Evolutionary conservation across 805 yeast genomes (phyloP), one percentile per base, ranked within the genome.

Genomic region (Candida tibetensis): DNA sequence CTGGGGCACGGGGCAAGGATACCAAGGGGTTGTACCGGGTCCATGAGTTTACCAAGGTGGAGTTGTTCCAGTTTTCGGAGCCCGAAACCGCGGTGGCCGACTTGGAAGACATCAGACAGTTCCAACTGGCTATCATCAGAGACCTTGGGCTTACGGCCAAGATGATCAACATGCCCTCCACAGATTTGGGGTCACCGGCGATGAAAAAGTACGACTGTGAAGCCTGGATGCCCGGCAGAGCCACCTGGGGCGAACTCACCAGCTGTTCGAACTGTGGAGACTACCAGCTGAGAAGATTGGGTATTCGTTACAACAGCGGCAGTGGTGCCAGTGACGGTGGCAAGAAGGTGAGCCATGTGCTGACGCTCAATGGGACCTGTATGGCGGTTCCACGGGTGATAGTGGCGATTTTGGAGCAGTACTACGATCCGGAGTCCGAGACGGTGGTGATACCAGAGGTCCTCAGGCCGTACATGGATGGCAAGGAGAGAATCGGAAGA

Each of bases 211-310:
- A 81, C 56, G 99, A 93, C 51, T 86, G 90, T 40, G 99, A 93
- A 62, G 96, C 90, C 0, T 87, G 95, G 89, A 91, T 93, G 98
- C 98, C 98, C 0, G 97, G 98, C 2, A 76, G 96, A 51, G 90
- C 87, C 1, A 58, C 66, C 2, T 91, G 95, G 87, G 99, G 99
- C 3, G 99, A 93, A 57, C 71, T 93, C 22, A 81, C 95, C 1
- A 86, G 96, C 19, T 74, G 95, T 1, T 89, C 97, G 2, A 91
- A 90, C 56, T 93, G 99, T 60, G 77, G 88, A 3, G 97, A 90
- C 48, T 93, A 77, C 58, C 99, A 93, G 64, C 66, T 95, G 5
- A 74, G 96, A 59, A 74, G 98, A 52, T 70, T 93, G 49, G 81
- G 82, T 28, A 83, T 95, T 4, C 76, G 75, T 39, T 80, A 69